These are phyloP conservation scores for Candida ovalis DNA, from an alignment of 805 yeast species.

Conservation along the genomic window DNA sequence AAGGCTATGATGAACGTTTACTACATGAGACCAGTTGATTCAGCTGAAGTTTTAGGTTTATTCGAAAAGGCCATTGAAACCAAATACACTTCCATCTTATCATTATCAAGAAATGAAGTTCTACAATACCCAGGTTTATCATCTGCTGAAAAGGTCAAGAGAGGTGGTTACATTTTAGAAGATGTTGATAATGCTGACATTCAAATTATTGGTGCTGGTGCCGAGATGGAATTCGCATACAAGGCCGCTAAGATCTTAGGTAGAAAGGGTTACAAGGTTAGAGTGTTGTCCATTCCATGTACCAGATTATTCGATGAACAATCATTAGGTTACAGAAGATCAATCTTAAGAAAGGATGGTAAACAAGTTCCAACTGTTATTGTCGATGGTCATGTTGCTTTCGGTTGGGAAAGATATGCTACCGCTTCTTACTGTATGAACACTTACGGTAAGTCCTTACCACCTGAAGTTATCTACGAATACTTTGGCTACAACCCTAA, in stretches of 20 bases:
- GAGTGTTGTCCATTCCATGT: constrained; percentile 91
- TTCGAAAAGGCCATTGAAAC: constrained; percentile 62
- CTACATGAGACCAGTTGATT: constrained; percentile 93
- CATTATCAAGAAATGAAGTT: constrained; percentile 80
- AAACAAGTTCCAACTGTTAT: constrained; percentile 78
- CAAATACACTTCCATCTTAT: constrained; percentile 60
- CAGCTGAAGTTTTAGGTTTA: constrained; percentile 84
- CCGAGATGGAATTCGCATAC: constrained; percentile 82
- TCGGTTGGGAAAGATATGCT: constrained; percentile 92
- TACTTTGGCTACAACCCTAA: constrained; percentile 87
- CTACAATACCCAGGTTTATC: constrained; percentile 93
- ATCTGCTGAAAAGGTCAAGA: constrained; percentile 76
- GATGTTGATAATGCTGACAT: constrained; percentile 59
- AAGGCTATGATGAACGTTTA: constrained; percentile 78
- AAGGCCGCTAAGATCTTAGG: constrained; percentile 76
- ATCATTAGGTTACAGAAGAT: constrained; percentile 71
- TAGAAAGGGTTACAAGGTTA: constrained; percentile 61
- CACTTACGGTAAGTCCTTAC: constrained; percentile 96
- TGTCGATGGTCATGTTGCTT: constrained; percentile 86
- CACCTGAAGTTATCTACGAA: constrained; percentile 78
- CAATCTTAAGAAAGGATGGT: constrained; percentile 81
- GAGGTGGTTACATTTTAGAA: constrained; percentile 87
- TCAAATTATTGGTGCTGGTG: constrained; percentile 83
- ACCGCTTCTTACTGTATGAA: constrained; percentile 95
- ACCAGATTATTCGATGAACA: constrained; percentile 85